These are phyloP conservation scores for Penicillium sp. DNA, from an alignment of 2,329 filamentous ascomycete genomes.

Conservation along the genomic window DNA sequence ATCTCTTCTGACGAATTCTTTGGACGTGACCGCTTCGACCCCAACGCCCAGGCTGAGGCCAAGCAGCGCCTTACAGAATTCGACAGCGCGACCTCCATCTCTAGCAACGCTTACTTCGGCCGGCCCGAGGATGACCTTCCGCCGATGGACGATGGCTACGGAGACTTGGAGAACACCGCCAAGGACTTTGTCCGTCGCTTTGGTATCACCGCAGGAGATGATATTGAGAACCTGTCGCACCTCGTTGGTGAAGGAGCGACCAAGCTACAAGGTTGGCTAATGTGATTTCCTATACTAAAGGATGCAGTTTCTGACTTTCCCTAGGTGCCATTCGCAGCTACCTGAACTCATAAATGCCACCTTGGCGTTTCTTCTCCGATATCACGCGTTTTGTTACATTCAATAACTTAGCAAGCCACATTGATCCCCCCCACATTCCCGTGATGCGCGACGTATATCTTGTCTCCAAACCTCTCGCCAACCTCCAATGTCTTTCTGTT, in stretches of 20 bases:
- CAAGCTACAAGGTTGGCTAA: constrained; percentile 69
- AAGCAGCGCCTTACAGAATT: constrained; percentile 87
- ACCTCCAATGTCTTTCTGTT: constrained; percentile 1
- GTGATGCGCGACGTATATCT: constrained; percentile 20
- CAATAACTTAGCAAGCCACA: constrained; percentile 23
- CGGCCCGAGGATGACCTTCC: constrained; percentile 78
- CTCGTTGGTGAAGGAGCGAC: constrained; percentile 82
- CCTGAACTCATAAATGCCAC: constrained; percentile 45
- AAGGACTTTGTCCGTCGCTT: constrained; percentile 96
- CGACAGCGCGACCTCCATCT: constrained; percentile 88
- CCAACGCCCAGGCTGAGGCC: constrained; percentile 77
- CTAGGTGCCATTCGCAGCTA: constrained; percentile 51
- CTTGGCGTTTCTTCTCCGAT: constrained; percentile 2
- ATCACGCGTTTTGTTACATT: constrained; percentile 13
- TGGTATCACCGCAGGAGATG: constrained; percentile 92
- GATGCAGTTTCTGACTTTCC: constrained; percentile 9
- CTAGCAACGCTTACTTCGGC: constrained; percentile 96
- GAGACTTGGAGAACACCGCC: constrained; percentile 87
- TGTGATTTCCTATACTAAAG: neutral
- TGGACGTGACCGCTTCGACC: constrained; percentile 83
- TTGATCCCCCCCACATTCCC: constrained; percentile 16
- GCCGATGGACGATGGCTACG: constrained; percentile 71
- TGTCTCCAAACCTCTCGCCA: constrained; percentile 4
- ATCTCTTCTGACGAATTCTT: constrained; percentile 99
- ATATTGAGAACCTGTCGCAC: constrained; percentile 84